phyloP scores from a whole-genome alignment of 345 rosid species.

The Leavenworthia alabamica region DNA sequence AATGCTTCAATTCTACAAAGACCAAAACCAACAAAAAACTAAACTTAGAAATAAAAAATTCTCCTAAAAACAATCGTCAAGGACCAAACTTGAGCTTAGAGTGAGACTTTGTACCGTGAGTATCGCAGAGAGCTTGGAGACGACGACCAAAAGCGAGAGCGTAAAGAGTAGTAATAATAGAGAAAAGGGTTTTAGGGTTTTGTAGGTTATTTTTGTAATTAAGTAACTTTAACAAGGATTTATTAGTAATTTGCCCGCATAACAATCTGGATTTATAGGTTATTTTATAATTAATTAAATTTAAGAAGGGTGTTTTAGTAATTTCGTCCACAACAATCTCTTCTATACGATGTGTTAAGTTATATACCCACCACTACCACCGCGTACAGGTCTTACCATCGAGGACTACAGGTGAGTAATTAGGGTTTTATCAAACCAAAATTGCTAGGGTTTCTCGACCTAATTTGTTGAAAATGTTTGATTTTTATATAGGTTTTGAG shows the following conservation, averaged over 20 bases:
- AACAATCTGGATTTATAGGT: slow-evolving; percentile 19
- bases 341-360: not conserved
- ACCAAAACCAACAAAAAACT: not conserved
- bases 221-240: not conserved
- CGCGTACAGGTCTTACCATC: not conserved
- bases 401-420: slow-evolving; percentile 17
- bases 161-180: not conserved
- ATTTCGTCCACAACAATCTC: not conserved
- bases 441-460: not conserved
- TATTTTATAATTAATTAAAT: not conserved
- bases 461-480: not conserved
- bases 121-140: slow-evolving; percentile 3
- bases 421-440: slow-evolving; percentile 6
- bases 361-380: not conserved
- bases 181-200: slow-evolving; percentile 21
- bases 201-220: slow-evolving; percentile 12
- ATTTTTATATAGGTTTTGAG: not conserved
- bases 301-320: not conserved
- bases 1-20: not conserved
- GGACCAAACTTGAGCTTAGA: not conserved
- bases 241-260: not conserved
- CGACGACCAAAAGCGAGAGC: not conserved
- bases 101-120: slow-evolving; percentile 17
- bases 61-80: not conserved
- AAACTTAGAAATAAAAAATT: not conserved